Evolutionary conservation across 176 grass and related monocot species (phyloP).

Genomic region (barley (Hordeum vulgare)): MorexV3_pseudomolecules_assembly NC_058519.1:522818833-522819332

Average conservation of each 20-base stretch:
- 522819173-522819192: conserved; percentile 44
- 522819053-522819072: neutral
- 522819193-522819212: conserved; percentile 52
- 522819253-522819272: conserved; percentile 2
- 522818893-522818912: neutral
- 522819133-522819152: neutral
- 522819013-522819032: neutral
- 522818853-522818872: neutral
- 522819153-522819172: conserved; percentile 3
- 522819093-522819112: neutral
- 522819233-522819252: conserved; percentile 20
- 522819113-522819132: neutral
- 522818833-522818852: neutral
- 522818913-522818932: neutral
- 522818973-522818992: neutral
- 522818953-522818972: neutral
- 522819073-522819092: neutral
- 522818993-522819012: neutral
- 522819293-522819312: neutral
- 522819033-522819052: neutral
- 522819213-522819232: conserved; percentile 43
- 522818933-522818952: neutral
- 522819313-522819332: conserved; percentile 8
- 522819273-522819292: conserved; percentile 13
- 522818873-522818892: neutral